Conservation (phyloP, 2,329 filamentous ascomycete genomes). For the Botryotinia calthae region DNA sequence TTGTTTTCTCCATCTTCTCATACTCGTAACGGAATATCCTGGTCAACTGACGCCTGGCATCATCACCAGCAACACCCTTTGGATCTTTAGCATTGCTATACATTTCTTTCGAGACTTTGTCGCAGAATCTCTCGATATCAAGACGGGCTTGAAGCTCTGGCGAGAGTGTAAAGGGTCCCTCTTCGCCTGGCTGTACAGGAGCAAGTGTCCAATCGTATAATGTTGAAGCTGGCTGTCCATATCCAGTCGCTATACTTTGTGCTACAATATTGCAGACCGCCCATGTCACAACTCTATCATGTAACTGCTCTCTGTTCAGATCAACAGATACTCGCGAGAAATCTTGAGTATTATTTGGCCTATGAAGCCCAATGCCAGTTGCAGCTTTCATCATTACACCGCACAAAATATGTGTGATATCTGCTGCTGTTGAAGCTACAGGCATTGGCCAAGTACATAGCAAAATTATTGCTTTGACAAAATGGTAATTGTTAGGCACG, state of each 20-base stretch:
- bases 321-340: conserved; percentile 75
- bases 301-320: conserved; percentile 73
- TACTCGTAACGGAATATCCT: conserved; percentile 65
- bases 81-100: conserved; percentile 75
- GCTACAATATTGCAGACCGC: conserved; percentile 82
- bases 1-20: conserved; percentile 59
- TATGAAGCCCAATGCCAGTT: conserved; percentile 77
- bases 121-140: conserved; percentile 71
- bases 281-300: conserved; percentile 78
- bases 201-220: conserved; percentile 73
- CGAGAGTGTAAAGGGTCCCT: conserved; percentile 57
- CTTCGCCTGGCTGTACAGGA: conserved; percentile 54
- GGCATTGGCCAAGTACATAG: conserved; percentile 81
- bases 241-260: conserved; percentile 78
- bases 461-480: conserved; percentile 77
- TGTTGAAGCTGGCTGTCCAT: conserved; percentile 76
- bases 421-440: conserved; percentile 75
- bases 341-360: conserved; percentile 78
- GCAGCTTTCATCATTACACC: conserved; percentile 86
- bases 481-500: conserved; percentile 74
- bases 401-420: conserved; percentile 74
- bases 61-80: conserved; percentile 64
- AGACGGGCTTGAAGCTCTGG: conserved; percentile 65
- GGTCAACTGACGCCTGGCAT: conserved; percentile 65
- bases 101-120: conserved; percentile 76